A percentile compares a stretch with the other conserved stretches of the same genome.
Evolutionary conservation across 768 basidiomycete genomes (phyloP).

Genomic region (Leccinum subgranulosum): DNA sequence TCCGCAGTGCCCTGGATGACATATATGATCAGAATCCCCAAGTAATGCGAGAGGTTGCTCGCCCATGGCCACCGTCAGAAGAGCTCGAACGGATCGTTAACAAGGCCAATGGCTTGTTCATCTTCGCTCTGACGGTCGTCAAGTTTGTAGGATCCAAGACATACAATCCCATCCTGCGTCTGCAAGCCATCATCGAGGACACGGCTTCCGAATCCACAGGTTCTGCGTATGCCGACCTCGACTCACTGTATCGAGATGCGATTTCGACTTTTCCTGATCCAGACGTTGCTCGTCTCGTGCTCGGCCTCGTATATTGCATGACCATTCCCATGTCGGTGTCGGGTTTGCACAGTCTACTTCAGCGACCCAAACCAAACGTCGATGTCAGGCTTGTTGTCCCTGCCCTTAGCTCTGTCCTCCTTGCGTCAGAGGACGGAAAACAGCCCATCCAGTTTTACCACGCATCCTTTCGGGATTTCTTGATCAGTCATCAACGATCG

Average conservation of each 20-base stretch:
- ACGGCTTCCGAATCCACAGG: not conserved
- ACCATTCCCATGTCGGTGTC: conserved; percentile 12
- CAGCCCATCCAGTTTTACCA: conserved; percentile 21
- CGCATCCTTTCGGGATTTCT: conserved; percentile 17
- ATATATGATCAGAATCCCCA: conserved; percentile 11
- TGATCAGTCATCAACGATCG: conserved; percentile 14
- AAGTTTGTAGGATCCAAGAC: conserved; percentile 23
- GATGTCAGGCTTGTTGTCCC: conserved; percentile 16
- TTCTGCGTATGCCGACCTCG: conserved; percentile 14
- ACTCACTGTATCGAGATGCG: conserved; percentile 15
- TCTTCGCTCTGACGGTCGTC: conserved; percentile 27
- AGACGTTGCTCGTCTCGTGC: conserved; percentile 15
- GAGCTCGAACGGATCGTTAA: conserved; percentile 20
- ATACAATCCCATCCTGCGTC: conserved; percentile 16
- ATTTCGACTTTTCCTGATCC: conserved; percentile 14
- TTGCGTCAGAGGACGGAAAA: conserved; percentile 9
- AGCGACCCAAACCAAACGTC: conserved; percentile 11
- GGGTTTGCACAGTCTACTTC: conserved; percentile 8
- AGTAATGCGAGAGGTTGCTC: conserved; percentile 7
- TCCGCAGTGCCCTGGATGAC: conserved; percentile 13
- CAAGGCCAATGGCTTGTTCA: conserved; percentile 24
- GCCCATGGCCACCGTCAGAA: conserved; percentile 23
- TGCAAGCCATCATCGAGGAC: conserved; percentile 13
- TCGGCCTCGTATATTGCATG: conserved; percentile 17
- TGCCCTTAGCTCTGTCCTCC: conserved; percentile 16